A percentile compares a stretch with the other conserved stretches of the same genome.
These are phyloP conservation scores for Endocarpon pusillum DNA, from an alignment of 495 filamentous ascomycete species.

Conservation along the genomic window DNA sequence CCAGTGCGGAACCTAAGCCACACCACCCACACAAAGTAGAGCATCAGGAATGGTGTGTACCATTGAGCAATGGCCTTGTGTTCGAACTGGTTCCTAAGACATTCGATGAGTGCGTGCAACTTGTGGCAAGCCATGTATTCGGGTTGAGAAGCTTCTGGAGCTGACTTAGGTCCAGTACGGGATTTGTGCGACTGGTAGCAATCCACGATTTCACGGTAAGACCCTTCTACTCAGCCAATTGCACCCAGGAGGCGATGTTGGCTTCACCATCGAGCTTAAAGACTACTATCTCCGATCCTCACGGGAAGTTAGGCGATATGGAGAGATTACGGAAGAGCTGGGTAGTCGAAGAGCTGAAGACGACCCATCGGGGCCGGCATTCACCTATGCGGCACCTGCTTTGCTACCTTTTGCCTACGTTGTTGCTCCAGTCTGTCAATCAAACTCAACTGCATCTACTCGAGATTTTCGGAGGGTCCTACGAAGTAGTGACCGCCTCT, in stretches of 20 bases:
- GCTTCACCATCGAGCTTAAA: conserved; percentile 57
- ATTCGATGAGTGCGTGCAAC: conserved; percentile 52
- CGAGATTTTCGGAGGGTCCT: too few species aligned
- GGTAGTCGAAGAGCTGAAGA: conserved; percentile 48
- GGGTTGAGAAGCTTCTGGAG: conserved; percentile 31
- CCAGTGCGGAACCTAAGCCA: conserved; percentile 55
- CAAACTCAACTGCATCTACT: too few species aligned
- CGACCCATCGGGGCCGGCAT: conserved; percentile 39
- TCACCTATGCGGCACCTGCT: conserved; percentile 50
- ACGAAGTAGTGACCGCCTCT: too few species aligned
- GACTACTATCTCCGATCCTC: conserved; percentile 44
- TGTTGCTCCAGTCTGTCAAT: too few species aligned
- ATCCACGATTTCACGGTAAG: conserved; percentile 52
- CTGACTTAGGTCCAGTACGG: conserved; percentile 23
- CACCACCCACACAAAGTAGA: conserved; percentile 39
- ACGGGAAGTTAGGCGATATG: conserved; percentile 36
- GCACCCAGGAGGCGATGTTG: conserved; percentile 51
- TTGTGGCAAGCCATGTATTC: conserved; percentile 39
- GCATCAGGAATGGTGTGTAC: conserved; percentile 31
- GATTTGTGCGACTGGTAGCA: conserved; percentile 16
- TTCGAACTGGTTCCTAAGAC: conserved; percentile 53
- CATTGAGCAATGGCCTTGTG: conserved; percentile 32
- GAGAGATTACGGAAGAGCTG: conserved; percentile 59
- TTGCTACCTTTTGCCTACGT: conserved; percentile 39
- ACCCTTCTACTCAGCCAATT: conserved; percentile 36